These are phyloP conservation scores for Suhomyces faveliae DNA, from an alignment of 805 yeast species.

Conservation along the genomic window DNA sequence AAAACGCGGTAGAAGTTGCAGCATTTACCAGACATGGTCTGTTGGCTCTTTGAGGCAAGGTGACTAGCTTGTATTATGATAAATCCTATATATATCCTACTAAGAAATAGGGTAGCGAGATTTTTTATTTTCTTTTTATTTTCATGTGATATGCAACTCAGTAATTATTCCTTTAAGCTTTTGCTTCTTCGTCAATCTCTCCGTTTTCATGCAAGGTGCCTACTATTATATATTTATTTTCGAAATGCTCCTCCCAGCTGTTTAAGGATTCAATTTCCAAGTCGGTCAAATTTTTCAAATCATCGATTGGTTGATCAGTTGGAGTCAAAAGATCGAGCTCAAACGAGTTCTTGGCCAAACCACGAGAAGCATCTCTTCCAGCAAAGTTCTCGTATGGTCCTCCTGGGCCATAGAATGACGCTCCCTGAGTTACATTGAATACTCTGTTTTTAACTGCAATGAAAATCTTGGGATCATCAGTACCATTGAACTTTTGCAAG, in stretches of 20 bases:
- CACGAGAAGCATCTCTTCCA: conserved; percentile 93
- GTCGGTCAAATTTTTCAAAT: conserved; percentile 55
- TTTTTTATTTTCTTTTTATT: no score
- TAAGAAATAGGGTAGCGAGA: not conserved
- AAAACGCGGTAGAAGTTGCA: not conserved
- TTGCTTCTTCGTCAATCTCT: not conserved
- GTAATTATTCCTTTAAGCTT: not conserved
- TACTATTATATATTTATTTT: conserved; percentile 73
- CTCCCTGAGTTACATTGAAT: conserved; percentile 76
- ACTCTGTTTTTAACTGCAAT: conserved; percentile 85
- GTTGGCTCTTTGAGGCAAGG: no score
- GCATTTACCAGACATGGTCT: not conserved
- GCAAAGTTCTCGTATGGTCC: conserved; percentile 95
- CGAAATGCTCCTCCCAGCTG: conserved; percentile 85
- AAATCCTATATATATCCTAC: not conserved
- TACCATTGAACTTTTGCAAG: conserved; percentile 76
- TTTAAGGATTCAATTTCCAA: conserved; percentile 67
- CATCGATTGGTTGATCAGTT: conserved; percentile 76
- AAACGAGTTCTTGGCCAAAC: conserved; percentile 84
- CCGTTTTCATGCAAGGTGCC: conserved; percentile 57
- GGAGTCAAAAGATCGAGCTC: conserved; percentile 64
- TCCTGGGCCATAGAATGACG: conserved; percentile 90
- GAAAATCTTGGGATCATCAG: conserved; percentile 73
- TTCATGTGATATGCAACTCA: not conserved
- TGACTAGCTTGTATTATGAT: no score